These are phyloP conservation scores for Paramyrothecium roridum DNA, from an alignment of 2,329 filamentous ascomycete genomes.

Conservation along the genomic window DNA sequence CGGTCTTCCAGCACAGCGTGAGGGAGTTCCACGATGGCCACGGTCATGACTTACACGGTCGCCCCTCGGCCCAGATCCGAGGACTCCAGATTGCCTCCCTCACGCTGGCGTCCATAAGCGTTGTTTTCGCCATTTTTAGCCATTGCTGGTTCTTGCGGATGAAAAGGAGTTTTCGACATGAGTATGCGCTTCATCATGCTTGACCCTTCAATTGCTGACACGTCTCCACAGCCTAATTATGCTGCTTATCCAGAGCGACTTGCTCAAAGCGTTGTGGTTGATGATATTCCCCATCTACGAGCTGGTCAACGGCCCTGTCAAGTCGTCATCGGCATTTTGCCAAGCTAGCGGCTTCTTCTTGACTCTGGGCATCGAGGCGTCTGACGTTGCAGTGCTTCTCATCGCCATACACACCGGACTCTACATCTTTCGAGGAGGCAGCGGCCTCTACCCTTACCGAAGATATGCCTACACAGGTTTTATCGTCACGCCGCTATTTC, in stretches of 20 bases:
- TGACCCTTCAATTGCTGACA: not conserved
- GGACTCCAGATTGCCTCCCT: not conserved
- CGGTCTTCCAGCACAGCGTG: not conserved
- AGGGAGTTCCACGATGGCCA: not conserved
- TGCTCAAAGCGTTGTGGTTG: constrained; percentile 67
- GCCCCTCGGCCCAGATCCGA: not conserved
- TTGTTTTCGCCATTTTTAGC: not conserved
- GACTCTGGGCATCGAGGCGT: constrained; percentile 63
- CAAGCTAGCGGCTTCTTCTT: constrained; percentile 68
- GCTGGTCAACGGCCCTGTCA: constrained; percentile 48
- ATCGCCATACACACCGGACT: constrained; percentile 72
- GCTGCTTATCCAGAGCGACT: constrained; percentile 68
- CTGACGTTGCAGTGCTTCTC: constrained; percentile 68
- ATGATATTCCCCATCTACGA: constrained; percentile 61
- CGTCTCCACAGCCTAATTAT: constrained; percentile 60
- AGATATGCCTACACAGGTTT: constrained; percentile 56
- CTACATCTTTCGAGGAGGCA: constrained; percentile 63
- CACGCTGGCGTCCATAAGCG: not conserved
- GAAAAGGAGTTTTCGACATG: constrained; percentile 1
- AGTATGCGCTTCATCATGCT: not conserved
- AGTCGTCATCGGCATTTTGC: constrained; percentile 55
- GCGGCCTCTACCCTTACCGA: constrained; percentile 68
- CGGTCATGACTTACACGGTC: not conserved
- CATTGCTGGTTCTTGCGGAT: not conserved
- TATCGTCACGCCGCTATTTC: constrained; percentile 53